Evolutionary conservation across 257 asterid genomes (phyloP).

Genomic region (Forsythia suspensa): DNA sequence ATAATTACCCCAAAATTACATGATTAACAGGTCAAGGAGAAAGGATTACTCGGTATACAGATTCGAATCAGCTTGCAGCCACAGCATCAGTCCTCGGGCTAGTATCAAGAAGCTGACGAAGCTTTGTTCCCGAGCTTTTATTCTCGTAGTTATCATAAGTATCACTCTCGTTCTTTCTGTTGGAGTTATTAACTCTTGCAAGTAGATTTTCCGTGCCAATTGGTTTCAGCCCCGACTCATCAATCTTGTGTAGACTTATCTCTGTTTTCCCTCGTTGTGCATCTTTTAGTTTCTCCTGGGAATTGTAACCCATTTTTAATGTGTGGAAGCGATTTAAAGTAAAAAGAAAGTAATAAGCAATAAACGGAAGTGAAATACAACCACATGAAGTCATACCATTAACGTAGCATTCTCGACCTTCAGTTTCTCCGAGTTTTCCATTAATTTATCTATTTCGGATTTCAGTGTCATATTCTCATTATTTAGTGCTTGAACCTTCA

Average conservation of each 20-base stretch:
- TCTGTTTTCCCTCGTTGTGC: slow-evolving; percentile 38
- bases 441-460: slow-evolving; percentile 64
- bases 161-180: slow-evolving; percentile 47
- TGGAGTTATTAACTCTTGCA: slow-evolving; percentile 75
- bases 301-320: neutral
- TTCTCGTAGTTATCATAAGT: slow-evolving; percentile 41
- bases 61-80: slow-evolving; percentile 63
- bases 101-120: slow-evolving; percentile 74
- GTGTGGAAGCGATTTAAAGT: neutral
- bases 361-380: neutral
- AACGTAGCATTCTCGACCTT: slow-evolving; percentile 72
- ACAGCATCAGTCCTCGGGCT: slow-evolving; percentile 80
- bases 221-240: slow-evolving; percentile 53
- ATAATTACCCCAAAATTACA: slow-evolving; percentile 71
- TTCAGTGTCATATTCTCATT: slow-evolving; percentile 72
- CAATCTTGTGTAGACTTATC: slow-evolving; percentile 35
- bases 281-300: slow-evolving; percentile 67
- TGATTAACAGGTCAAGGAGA: slow-evolving; percentile 22
- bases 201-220: slow-evolving; percentile 78
- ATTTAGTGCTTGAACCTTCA: slow-evolving; percentile 63
- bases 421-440: slow-evolving; percentile 63
- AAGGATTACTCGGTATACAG: neutral
- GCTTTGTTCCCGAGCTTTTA: slow-evolving; percentile 61
- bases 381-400: slow-evolving; percentile 36
- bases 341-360: neutral